Base-by-base conservation (phyloP, 768 basidiomycete genomes). In the Leccinellum rugosiceps region DNA sequence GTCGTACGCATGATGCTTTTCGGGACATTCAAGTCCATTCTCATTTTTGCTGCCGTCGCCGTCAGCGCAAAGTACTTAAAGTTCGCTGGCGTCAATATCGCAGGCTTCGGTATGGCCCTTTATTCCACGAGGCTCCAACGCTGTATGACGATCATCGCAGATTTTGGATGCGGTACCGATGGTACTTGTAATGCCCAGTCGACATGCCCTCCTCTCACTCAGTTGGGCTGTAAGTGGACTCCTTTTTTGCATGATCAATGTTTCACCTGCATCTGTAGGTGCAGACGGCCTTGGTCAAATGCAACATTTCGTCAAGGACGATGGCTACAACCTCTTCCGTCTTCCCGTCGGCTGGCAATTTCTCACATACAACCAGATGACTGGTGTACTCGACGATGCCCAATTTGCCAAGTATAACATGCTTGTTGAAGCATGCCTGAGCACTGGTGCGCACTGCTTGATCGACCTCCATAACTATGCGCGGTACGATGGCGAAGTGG, bases 401-500 rank as follows among this genome's bases (percentile, higher is more conserved):
- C 80, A 80, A 57, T 76, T 85, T 54, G 65, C 69, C 1, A 68
- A 78, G 57, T 85, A 85, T 63, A 79, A 86, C 76, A 83, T 67
- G 77, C 77, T 57, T 57, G 60, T 64, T 25, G 31, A 58, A 1
- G 66, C 57, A 25, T 79, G 80, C 62, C 66, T 86, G 61, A 66
- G 58, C 8, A 78, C 80, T 3, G 83, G 83, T 0, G 79, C 82
- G 13, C 73, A 70, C 45, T 85, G 80, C 56, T 80, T 80, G 61
- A 77, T 86, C 51, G 84, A 85, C 67, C 75, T 81, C 41, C 83
- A 83, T 68, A 86, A 84, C 66, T 85, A 84, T 56, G 85, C 82
- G 21, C 73, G 85, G 28, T 85, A 77, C 73, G 74, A 84, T 52
- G 75, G 78, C 0, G 66, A 66, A 63, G 79, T 77, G 47, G 49